A percentile compares a stretch with the other conserved stretches of the same genome.
Evolutionary conservation across 1,284 basidiomycete species (phyloP).

Genomic region (Melanopsichium pennsylvanicum): DNA sequence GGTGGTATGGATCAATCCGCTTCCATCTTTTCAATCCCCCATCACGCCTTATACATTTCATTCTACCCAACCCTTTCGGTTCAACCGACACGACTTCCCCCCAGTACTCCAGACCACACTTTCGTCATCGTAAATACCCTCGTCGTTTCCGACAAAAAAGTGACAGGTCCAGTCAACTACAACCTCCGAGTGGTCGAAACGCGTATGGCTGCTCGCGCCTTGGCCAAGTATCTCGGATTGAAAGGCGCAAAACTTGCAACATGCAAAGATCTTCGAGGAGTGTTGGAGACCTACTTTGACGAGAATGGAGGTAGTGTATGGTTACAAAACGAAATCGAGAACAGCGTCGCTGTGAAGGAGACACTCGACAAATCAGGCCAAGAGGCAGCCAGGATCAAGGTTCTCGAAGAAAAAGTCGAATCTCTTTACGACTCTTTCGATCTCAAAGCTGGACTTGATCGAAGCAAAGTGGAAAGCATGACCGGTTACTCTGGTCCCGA

Average conservation of each 20-base stretch:
- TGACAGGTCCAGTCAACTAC: constrained; percentile 62
- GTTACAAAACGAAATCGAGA: constrained; percentile 34
- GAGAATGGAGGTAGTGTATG: constrained; percentile 22
- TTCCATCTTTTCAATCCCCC: constrained; percentile 57
- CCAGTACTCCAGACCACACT: constrained; percentile 32
- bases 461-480: constrained; percentile 48
- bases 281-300: constrained; percentile 53
- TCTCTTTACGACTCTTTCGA: constrained; percentile 3
- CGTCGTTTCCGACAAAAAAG: constrained; percentile 63
- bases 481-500: constrained; percentile 45
- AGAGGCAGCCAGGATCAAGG: constrained; percentile 53
- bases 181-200: constrained; percentile 64
- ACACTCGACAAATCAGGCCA: constrained; percentile 42
- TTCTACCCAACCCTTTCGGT: constrained; percentile 54
- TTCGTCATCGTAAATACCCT: constrained; percentile 64
- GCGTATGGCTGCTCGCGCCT: constrained; percentile 50
- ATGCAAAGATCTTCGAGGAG: constrained; percentile 44
- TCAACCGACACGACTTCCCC: constrained; percentile 43
- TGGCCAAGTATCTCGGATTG: constrained; percentile 36
- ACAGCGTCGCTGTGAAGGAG: constrained; percentile 23
- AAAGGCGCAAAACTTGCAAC: background rate
- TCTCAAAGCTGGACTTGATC: constrained; percentile 27
- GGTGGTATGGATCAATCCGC: constrained; percentile 65
- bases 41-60: constrained; percentile 59
- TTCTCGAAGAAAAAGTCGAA: constrained; percentile 41